A percentile compares a stretch with the other conserved stretches of the same genome.
phyloP scores from a whole-genome alignment of 1,284 basidiomycete species.

The Tausonia pullulans region DNA sequence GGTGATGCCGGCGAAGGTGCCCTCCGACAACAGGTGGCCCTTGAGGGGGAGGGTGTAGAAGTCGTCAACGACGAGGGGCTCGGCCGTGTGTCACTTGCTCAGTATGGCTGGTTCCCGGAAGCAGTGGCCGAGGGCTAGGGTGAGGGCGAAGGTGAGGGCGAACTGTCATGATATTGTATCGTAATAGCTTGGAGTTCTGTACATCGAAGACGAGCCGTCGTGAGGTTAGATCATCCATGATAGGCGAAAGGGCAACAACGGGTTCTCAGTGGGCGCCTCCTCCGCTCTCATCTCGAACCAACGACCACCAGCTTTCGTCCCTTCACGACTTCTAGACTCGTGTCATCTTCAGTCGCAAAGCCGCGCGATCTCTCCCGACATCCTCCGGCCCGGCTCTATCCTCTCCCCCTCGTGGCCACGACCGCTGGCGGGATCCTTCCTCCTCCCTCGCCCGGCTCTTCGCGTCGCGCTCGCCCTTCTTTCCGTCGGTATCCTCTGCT shows the following conservation, averaged over 20 bases:
- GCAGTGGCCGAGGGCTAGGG: constrained; percentile 15
- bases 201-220: neutral
- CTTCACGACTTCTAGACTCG: no score
- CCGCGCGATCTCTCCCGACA: no score
- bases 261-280: neutral
- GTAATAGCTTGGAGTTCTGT: neutral
- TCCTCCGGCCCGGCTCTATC: no score
- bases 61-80: constrained; percentile 43
- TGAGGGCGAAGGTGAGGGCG: neutral
- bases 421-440: no score
- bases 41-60: constrained; percentile 59
- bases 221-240: neutral
- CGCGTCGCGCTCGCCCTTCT: no score
- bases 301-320: no score
- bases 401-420: no score
- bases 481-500: no score
- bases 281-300: no score
- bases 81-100: constrained; percentile 41
- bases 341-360: no score
- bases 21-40: constrained; percentile 49
- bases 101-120: constrained; percentile 52
- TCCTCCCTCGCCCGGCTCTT: no score
- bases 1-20: constrained; percentile 65
- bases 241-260: neutral
- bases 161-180: neutral